Base-by-base conservation (phyloP, 2,329 filamentous ascomycete species). In the Chaetomiaceae sp. region DNA sequence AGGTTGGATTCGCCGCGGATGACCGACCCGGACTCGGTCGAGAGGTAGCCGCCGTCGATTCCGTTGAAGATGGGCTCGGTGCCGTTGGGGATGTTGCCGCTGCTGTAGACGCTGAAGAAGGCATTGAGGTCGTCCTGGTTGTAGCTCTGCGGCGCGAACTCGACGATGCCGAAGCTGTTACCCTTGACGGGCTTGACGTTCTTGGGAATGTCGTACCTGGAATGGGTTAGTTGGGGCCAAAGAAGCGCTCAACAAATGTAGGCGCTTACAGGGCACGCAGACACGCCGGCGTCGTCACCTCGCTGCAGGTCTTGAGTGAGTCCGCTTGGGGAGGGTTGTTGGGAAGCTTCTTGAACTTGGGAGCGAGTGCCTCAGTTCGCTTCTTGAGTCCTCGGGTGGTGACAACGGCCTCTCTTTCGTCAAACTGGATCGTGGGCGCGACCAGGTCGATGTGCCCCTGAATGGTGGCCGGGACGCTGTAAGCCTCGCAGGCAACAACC, bases 1-100 rank as follows among this genome's bases (percentile, higher is more conserved):
- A 54, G 45, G 54, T 46, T 42, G 19, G 50, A 48, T 12, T 52
- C 50, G 31, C 50, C 50, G 31, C 44, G 44, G 44, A 19, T 20
- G 19, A 27, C 44, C 12, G 44, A 43, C 10, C 19, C 44, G 23
- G 33, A 16, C 7, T 52, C 44, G 23, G 23, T 21, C 3, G 44
- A 43, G 0, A 44, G 39, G 21, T 25, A 38, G 9, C 44, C 50
- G 23, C 50, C 44, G 19, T 50, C 27, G 19, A 50, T 52, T 21
- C 38, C 44, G n/a, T 39, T 34, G 25, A 43, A 40, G 14, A 38
- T 33, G 4, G 50, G 43, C 17, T 20, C 19, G 17, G 44, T 47
- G 17, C 49, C 49, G 33, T 47, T 42, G 31, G 37, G 21, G 19
- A 48, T 40, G 2, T 27, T 33, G 21, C 14, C 9, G 25, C 14